These are phyloP conservation scores for Nephelium lappaceum DNA, from an alignment of 345 rosid species.

Conservation along the genomic window DNA sequence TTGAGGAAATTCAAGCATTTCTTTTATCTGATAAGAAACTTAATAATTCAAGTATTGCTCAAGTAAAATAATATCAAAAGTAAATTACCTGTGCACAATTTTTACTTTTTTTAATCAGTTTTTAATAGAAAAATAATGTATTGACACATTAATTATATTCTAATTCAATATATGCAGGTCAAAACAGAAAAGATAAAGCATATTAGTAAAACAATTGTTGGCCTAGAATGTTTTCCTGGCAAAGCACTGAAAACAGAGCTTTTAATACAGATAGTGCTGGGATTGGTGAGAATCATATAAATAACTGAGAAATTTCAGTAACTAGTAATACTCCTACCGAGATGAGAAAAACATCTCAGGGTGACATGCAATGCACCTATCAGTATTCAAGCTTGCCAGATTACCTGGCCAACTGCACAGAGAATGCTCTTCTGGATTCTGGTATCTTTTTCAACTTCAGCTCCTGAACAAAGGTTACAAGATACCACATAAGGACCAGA, in stretches of 20 bases:
- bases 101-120: too few relatives aligned
- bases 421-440: constrained; percentile 71
- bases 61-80: neutral
- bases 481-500: constrained; percentile 19
- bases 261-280: neutral
- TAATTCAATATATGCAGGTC: neutral
- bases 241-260: neutral
- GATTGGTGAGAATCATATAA: neutral
- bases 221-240: neutral
- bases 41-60: neutral
- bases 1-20: neutral
- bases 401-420: constrained; percentile 89
- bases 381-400: neutral
- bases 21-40: neutral
- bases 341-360: neutral
- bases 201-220: neutral
- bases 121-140: neutral
- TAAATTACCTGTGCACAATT: neutral
- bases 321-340: neutral
- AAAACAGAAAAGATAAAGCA: neutral
- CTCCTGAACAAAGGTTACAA: constrained; percentile 43
- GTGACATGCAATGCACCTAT: neutral
- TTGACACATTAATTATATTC: neutral
- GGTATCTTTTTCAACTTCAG: constrained; percentile 84
- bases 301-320: neutral